Evolutionary conservation across 768 basidiomycete species (phyloP).

Genomic region (Lactarius sp.): DNA sequence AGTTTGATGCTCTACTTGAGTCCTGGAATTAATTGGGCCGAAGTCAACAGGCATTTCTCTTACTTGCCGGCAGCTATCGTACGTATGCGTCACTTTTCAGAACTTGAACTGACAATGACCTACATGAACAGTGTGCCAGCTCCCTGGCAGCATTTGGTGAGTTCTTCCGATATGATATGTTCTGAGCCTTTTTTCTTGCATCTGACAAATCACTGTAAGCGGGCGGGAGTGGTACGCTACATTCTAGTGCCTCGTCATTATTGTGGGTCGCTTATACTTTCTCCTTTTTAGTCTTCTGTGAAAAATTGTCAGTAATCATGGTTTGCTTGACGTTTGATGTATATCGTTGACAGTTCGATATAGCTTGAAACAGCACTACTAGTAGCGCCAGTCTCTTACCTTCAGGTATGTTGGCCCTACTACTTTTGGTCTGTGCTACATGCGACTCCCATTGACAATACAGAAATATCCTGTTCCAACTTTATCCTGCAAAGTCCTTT

Average conservation of each 20-base stretch:
- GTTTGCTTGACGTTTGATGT: background rate
- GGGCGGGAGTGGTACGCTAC: background rate
- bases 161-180: background rate
- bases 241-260: too few relatives aligned
- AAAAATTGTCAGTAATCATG: background rate
- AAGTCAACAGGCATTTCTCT: background rate
- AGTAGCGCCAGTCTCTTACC: too few relatives aligned
- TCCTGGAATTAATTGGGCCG: background rate
- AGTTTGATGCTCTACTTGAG: background rate
- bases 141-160: conserved; percentile 6
- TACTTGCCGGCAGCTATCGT: conserved; percentile 1
- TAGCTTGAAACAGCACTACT: background rate
- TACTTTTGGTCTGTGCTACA: background rate
- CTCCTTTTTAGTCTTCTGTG: background rate
- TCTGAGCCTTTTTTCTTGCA: background rate
- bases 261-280: background rate
- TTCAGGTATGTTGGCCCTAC: background rate
- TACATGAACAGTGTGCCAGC: background rate
- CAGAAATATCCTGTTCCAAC: background rate
- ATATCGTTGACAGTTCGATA: background rate
- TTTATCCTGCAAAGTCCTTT: background rate
- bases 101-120: background rate
- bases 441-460: background rate
- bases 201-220: background rate
- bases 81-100: background rate